These are phyloP conservation scores for Phytophthora sp. DNA, from an alignment of 352 stramenopile species.

Conservation along the genomic window DNA sequence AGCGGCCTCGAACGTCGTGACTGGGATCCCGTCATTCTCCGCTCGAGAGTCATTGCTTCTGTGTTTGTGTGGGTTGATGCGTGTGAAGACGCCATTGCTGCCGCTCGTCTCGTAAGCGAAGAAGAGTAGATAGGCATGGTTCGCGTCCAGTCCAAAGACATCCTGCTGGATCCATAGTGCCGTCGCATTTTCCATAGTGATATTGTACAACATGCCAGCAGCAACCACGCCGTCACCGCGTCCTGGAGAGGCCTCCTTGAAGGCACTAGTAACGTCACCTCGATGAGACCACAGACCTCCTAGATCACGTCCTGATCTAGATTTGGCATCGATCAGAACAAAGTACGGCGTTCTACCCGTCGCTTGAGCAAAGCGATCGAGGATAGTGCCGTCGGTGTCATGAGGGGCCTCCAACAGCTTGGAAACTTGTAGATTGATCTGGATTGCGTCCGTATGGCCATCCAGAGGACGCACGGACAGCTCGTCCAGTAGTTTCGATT, in stretches of 20 bases:
- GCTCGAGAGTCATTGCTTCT: conserved; percentile 46
- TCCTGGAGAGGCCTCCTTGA: conserved; percentile 27
- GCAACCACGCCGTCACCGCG: conserved; percentile 47
- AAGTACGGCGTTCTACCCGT: conserved; percentile 66
- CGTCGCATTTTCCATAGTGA: conserved; percentile 55
- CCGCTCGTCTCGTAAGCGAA: conserved; percentile 75
- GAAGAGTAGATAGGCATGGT: conserved; percentile 70
- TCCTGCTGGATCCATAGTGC: conserved; percentile 48
- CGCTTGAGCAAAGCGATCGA: conserved; percentile 29
- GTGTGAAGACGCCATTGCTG: conserved; percentile 75
- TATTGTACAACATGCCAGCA: conserved; percentile 46
- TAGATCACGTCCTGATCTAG: conserved; percentile 32
- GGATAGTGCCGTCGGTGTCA: background rate
- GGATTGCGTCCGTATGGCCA: conserved; percentile 52
- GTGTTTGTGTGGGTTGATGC: conserved; percentile 67
- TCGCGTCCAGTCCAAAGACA: conserved; percentile 46
- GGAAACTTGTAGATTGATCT: conserved; percentile 56
- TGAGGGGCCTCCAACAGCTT: conserved; percentile 50
- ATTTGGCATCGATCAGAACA: conserved; percentile 60
- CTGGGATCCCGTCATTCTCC: conserved; percentile 54
- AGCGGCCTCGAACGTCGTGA: conserved; percentile 58
- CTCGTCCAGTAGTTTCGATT: conserved; percentile 67
- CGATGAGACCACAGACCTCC: conserved; percentile 19
- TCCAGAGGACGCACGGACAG: conserved; percentile 46
- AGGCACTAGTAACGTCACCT: conserved; percentile 31